Conservation (phyloP, 2,329 filamentous ascomycete genomes). For the Arthrobotrys conoides region DNA sequence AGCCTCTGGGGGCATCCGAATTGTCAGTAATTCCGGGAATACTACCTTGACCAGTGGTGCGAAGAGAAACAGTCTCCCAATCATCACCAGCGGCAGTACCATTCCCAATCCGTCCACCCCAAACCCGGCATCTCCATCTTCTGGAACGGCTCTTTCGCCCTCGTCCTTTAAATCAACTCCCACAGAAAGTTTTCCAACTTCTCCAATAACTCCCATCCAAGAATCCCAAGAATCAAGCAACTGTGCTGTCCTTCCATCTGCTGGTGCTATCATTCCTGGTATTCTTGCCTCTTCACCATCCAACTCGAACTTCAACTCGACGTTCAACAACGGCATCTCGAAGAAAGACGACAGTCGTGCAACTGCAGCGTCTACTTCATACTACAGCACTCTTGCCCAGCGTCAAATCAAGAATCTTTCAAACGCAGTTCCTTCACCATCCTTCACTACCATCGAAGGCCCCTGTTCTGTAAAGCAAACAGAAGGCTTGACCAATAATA, state of each 20-base stretch:
- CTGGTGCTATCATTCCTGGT: background rate
- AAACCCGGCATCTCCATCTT: conserved; percentile 41
- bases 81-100: conserved; percentile 22
- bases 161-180: conserved; percentile 45
- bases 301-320: background rate
- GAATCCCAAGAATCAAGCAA: conserved; percentile 18
- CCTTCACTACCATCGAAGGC: conserved; percentile 57
- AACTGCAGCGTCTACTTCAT: conserved; percentile 34
- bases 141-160: conserved; percentile 32
- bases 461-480: conserved; percentile 38
- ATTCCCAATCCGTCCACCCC: conserved; percentile 52
- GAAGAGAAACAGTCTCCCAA: conserved; percentile 36
- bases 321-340: background rate
- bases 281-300: conserved; percentile 3
- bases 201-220: conserved; percentile 39
- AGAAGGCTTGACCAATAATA: conserved; percentile 6
- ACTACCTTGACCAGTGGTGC: background rate
- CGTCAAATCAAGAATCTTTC: conserved; percentile 58
- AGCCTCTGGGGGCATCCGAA: conserved; percentile 28
- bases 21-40: conserved; percentile 11
- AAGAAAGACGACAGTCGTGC: conserved; percentile 26
- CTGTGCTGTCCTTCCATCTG: background rate
- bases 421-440: conserved; percentile 41
- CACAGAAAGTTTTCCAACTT: conserved; percentile 43
- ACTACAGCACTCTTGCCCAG: conserved; percentile 58